Percentiles rank a stretch among this genome's conserved stretches.
These are phyloP conservation scores for Dactylellina drechsleri DNA, from an alignment of 2,329 filamentous ascomycete genomes.

Conservation along the genomic window DNA sequence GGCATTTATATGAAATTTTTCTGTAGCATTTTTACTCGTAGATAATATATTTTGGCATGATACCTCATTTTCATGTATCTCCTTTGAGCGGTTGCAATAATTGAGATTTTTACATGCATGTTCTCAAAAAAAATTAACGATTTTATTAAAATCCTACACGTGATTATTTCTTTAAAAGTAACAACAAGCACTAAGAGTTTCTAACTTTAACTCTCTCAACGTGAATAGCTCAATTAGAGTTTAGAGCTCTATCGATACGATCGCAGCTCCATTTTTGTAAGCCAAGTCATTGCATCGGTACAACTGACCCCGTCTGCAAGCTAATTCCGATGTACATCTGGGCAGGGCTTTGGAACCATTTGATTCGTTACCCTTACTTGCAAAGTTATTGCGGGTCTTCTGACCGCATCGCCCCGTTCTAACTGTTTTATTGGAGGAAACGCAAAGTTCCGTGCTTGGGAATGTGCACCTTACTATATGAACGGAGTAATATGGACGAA, in stretches of 20 bases:
- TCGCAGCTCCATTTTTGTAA: not conserved
- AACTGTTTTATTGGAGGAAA: conserved; percentile 42
- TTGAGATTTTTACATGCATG: conserved; percentile 15
- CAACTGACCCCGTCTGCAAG: conserved; percentile 25
- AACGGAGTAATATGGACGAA: conserved; percentile 41
- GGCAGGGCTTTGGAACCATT: not conserved
- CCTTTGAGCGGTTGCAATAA: conserved; percentile 16
- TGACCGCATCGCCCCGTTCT: conserved; percentile 39
- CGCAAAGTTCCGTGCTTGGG: conserved; percentile 22
- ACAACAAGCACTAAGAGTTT: not conserved
- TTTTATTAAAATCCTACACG: conserved; percentile 8
- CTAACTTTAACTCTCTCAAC: not conserved
- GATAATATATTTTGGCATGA: conserved; percentile 42
- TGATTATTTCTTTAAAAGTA: not conserved
- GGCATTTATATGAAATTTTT: conserved; percentile 11
- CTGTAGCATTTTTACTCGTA: conserved; percentile 44
- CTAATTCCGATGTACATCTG: conserved; percentile 19
- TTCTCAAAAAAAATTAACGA: conserved; percentile 27
- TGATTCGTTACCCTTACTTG: not conserved
- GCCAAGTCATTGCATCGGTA: conserved; percentile 4
- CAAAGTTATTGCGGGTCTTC: conserved; percentile 40
- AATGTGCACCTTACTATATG: conserved; percentile 1
- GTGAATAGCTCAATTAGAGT: not conserved
- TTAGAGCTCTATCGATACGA: not conserved
- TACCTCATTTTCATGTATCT: conserved; percentile 30